Conservation (phyloP, 345 rosid genomes). For the Conringia planisiliqua region DNA sequence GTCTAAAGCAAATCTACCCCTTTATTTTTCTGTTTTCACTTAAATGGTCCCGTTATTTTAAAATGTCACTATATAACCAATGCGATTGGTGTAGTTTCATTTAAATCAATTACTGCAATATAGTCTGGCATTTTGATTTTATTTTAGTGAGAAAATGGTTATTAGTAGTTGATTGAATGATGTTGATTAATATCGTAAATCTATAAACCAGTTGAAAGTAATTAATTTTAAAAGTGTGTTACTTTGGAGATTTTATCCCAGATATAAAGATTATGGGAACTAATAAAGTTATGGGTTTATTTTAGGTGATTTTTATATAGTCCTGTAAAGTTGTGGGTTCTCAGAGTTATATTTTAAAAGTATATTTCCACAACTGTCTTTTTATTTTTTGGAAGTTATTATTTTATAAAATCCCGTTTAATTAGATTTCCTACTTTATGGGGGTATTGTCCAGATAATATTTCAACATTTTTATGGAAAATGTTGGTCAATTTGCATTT, state of each 20-base stretch:
- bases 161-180: not conserved
- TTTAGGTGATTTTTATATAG: not conserved
- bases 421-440: not conserved
- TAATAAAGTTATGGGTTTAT: not conserved
- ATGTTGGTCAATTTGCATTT: not conserved
- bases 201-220: not conserved
- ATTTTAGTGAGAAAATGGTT: not conserved
- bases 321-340: not conserved
- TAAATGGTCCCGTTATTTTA: not conserved
- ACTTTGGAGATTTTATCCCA: not conserved
- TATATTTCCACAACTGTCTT: not conserved
- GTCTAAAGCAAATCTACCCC: conserved; percentile 13
- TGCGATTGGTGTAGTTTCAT: not conserved
- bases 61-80: not conserved
- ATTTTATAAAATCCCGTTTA: not conserved
- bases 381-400: not conserved
- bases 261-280: not conserved
- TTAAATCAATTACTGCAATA: not conserved
- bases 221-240: not conserved
- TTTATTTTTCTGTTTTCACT: not conserved
- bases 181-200: not conserved
- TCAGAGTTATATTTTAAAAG: not conserved
- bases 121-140: not conserved
- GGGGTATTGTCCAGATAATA: not conserved
- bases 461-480: not conserved